Conservation (phyloP, 371 early-diverging fungal genomes). For the Actinomortierella wolfii region DNA sequence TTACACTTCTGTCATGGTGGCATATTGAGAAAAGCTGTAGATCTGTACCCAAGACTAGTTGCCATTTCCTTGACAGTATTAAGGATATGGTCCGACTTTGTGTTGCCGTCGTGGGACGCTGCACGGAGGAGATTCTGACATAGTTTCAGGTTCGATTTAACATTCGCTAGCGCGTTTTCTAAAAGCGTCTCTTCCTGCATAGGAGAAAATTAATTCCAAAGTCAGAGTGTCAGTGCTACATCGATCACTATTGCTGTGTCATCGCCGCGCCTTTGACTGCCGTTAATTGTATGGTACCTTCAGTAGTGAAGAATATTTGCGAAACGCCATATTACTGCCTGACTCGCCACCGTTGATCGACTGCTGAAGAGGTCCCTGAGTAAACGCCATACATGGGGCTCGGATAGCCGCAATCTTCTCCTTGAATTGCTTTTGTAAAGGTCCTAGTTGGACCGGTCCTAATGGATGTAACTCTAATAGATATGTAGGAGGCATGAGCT, state of each 20-base stretch:
- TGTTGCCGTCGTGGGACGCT: constrained; percentile 48
- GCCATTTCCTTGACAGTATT: constrained; percentile 52
- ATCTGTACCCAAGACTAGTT: constrained; percentile 39
- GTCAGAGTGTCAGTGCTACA: too few species aligned
- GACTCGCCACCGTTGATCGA: constrained; percentile 58
- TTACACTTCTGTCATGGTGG: too few species aligned
- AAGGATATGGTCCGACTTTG: constrained; percentile 50
- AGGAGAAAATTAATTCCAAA: background rate
- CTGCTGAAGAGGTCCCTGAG: constrained; percentile 62
- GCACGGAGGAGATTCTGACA: constrained; percentile 41
- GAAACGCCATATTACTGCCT: constrained; percentile 57
- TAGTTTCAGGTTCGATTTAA: constrained; percentile 52
- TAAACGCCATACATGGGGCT: constrained; percentile 61
- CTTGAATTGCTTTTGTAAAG: constrained; percentile 53
- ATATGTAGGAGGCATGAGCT: background rate
- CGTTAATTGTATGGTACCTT: constrained; percentile 40
- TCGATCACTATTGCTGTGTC: too few species aligned
- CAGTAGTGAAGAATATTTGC: constrained; percentile 60
- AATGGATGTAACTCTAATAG: constrained; percentile 56
- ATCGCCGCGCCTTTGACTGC: too few species aligned
- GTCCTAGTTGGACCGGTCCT: constrained; percentile 58
- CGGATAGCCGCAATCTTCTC: constrained; percentile 58
- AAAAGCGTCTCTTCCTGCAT: constrained; percentile 57
- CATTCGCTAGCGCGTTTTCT: constrained; percentile 55
- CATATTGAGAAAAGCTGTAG: background rate